These are phyloP conservation scores for Leonotis leonurus DNA, from an alignment of 257 asterid genomes.

Conservation along the genomic window DNA sequence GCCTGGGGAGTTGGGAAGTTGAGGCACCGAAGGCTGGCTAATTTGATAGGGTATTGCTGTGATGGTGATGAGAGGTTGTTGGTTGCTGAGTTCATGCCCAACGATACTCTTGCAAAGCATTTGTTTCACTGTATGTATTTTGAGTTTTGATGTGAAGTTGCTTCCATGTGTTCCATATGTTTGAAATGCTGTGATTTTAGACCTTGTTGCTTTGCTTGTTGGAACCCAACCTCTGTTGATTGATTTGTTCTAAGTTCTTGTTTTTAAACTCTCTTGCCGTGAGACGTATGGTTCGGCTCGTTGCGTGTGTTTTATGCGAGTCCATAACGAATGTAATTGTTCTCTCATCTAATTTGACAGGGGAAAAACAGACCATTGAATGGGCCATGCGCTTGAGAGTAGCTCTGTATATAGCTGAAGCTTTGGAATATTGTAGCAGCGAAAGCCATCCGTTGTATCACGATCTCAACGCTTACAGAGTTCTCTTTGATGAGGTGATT, in stretches of 20 bases:
- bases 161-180: background rate
- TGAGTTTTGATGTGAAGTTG: background rate
- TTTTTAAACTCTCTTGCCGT: too few relatives aligned
- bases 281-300: background rate
- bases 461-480: conserved; percentile 64
- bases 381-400: conserved; percentile 90
- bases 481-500: conserved; percentile 60
- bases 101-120: conserved; percentile 66
- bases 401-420: conserved; percentile 53
- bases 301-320: background rate
- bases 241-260: background rate
- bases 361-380: conserved; percentile 70
- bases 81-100: conserved; percentile 68
- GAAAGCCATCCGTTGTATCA: conserved; percentile 58
- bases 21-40: conserved; percentile 52
- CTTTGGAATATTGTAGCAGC: conserved; percentile 52
- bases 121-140: conserved; percentile 56
- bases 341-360: conserved; percentile 22
- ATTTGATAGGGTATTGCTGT: conserved; percentile 64
- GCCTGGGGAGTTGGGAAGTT: conserved; percentile 61
- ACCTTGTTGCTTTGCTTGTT: background rate
- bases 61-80: conserved; percentile 74
- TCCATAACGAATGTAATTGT: background rate
- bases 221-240: too few relatives aligned
- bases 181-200: background rate